Base-by-base conservation (phyloP, 768 basidiomycete genomes). In the Kwoniella sp. region DNA sequence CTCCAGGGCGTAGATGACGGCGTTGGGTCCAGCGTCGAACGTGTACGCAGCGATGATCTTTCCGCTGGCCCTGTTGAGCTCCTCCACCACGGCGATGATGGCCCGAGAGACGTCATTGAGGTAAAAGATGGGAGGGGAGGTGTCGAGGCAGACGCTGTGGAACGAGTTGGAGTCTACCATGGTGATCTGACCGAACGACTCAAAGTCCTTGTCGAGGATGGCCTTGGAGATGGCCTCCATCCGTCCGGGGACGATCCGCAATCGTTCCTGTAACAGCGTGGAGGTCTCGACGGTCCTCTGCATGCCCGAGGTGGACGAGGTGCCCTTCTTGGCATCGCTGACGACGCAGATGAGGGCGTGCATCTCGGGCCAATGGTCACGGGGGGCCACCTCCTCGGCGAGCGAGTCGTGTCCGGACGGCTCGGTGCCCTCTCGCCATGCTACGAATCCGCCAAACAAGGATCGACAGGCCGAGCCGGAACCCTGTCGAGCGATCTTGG, bases 141-240 rank as follows among this genome's bases (percentile, higher is more conserved):
- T 98, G 76, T 99, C 95, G 59, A 98, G 84, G 43, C 87, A 88
- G 60, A 96, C 89, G 23, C 95, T 91, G 71, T 99, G 95, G 83
- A 99, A 99, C 78, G 89, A 87, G 78, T 99, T 99, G 45, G 90
- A 93, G 73, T 99, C 95, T 42, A 82, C 83, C 90, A 98, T 99
- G 19, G 95, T 99, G 73, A 96, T 82, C 55, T 78, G 76, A 0
- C 91, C 95, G 61, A 99, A 99, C 0, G 82, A 60, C 65, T 90
- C 84, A 73, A 99, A 99, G 76, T 98, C 87, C 60, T 79, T 81
- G 1, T 71, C 77, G 40, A 75, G 70, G 75, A 99, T 98, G 19
- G 95, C 93, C 8, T 79, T 70, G n/a, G 79, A 79, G 70, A 98
- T 96, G 28, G 71, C 80, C 5, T 75, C 74, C 92, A 99, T 96